These are phyloP conservation scores for Metschnikowia henanensis DNA, from an alignment of 805 yeast species.

Conservation along the genomic window DNA sequence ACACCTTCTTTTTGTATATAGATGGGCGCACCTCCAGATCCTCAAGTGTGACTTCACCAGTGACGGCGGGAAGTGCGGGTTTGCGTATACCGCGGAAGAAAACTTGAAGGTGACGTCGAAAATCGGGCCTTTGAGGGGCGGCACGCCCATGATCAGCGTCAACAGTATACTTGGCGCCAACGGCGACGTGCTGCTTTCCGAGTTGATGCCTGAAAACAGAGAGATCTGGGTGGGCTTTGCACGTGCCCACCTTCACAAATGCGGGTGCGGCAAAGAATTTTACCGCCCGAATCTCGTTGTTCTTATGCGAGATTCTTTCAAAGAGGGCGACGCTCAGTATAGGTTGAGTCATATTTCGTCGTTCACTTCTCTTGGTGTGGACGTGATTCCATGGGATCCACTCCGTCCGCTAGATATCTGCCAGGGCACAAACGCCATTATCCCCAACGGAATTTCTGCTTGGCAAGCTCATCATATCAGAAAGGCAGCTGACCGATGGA, in stretches of 20 bases:
- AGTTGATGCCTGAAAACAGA: slow-evolving; percentile 24
- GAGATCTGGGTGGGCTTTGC: slow-evolving; percentile 51
- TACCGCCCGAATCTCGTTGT: slow-evolving; percentile 47
- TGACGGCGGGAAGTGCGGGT: slow-evolving; percentile 27
- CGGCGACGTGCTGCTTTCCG: not conserved
- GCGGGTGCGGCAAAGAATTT: slow-evolving; percentile 46
- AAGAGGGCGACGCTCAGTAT: slow-evolving; percentile 13
- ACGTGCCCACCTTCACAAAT: slow-evolving; percentile 40
- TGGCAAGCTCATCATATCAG: slow-evolving; percentile 29
- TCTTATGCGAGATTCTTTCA: slow-evolving; percentile 27
- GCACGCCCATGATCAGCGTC: slow-evolving; percentile 21
- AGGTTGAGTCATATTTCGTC: slow-evolving; percentile 32
- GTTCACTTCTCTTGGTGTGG: slow-evolving; percentile 32
- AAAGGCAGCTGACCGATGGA: slow-evolving; percentile 9
- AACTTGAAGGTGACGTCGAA: slow-evolving; percentile 6
- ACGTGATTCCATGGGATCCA: slow-evolving; percentile 37
- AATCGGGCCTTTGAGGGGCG: slow-evolving; percentile 27
- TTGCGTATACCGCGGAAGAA: slow-evolving; percentile 6
- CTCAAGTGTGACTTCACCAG: slow-evolving; percentile 26
- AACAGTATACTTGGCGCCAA: slow-evolving; percentile 3
- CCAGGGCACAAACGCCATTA: slow-evolving; percentile 40
- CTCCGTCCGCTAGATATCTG: slow-evolving; percentile 27
- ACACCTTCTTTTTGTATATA: slow-evolving; percentile 30
- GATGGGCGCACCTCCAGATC: slow-evolving; percentile 35
- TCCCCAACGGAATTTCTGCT: slow-evolving; percentile 46